phyloP scores from a whole-genome alignment of 139 green algal genomes.

The Chlorella vulgaris region DNA sequence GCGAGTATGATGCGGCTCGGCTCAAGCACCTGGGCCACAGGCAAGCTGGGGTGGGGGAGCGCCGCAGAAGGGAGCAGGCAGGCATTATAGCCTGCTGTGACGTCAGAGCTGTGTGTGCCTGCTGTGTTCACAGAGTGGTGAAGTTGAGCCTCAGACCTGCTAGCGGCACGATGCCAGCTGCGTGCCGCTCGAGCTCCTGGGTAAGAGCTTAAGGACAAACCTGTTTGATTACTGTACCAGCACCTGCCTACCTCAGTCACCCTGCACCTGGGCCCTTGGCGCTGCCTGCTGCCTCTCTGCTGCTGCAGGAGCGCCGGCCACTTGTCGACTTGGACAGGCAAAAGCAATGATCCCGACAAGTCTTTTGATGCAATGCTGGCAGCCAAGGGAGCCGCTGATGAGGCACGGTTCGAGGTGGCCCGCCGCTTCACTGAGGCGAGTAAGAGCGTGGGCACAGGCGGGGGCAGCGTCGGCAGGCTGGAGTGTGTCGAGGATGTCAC shows the following conservation, averaged over 20 bases:
- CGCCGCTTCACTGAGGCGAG: conserved; percentile 51
- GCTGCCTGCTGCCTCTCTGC: neutral
- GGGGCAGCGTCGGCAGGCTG: too few species aligned
- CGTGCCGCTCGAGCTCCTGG: too few species aligned
- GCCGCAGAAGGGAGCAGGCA: neutral
- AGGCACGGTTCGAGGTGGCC: conserved; percentile 65
- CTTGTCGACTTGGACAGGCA: conserved; percentile 29
- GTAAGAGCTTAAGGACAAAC: too few species aligned
- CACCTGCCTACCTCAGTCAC: too few species aligned
- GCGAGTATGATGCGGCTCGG: conserved; percentile 56
- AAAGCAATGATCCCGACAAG: conserved; percentile 26
- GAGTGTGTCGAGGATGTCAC: too few species aligned
- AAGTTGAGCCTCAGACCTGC: too few species aligned
- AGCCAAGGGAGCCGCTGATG: conserved; percentile 56
- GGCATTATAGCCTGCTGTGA: neutral
- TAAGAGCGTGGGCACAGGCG: neutral
- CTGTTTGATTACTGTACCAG: too few species aligned
- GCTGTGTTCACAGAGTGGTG: too few species aligned
- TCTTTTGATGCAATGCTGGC: conserved; percentile 29
- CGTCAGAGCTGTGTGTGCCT: too few species aligned
- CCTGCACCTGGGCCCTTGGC: neutral
- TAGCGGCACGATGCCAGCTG: too few species aligned
- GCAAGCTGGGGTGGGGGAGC: neutral
- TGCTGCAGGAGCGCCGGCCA: conserved; percentile 22
- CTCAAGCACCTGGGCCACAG: conserved; percentile 64